Base-by-base conservation (phyloP, 495 filamentous ascomycete genomes). In the Aspergillus carlsbadensis region DNA sequence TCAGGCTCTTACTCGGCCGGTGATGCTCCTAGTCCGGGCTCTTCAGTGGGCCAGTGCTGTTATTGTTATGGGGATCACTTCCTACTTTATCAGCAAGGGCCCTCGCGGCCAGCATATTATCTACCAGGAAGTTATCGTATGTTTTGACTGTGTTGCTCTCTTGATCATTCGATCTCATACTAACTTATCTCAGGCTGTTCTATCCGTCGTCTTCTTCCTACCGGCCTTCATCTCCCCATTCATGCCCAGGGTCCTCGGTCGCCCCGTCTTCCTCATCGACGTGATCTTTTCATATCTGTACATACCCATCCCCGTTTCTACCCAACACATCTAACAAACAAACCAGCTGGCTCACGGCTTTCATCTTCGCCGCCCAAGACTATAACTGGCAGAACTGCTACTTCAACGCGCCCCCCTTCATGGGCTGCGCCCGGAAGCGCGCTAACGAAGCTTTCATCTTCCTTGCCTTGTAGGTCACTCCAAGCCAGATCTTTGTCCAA, bases 251-350 rank as follows among this genome's bases (percentile, higher is more conserved):
- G 43, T 60, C 3, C 62, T 78, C 13, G 67, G 71, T 68, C 72
- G 70, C 50, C 76, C 74, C 26, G 67, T 81, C 35, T 66, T 84
- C 21, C 53, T 75, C 0, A 82, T 86, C 65, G 82, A 84, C 63
- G 61, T 85, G 24, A 69, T 85, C 59, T 85, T 86, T 69, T 84
- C 82, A 2, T 85, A 86, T 59, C 79, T 86, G 75, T 78, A 72
- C 22, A 69, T 62, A 10, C 21, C 35, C 36, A 24, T 17, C 45
- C 8, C 8, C n/a, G 20, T 24, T 33, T 45, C 7, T 18, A 46
- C 13, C 40, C 5, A 14, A n/a, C 35, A 33, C 7, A 15, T 44
- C 31, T 53, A 58, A 58, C 65, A 68, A 57, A 67, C 47, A 31
- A 17, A 22, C 13, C 41, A 78, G 75, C 29, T 86, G 84, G 84